Percentiles rank a stretch among this genome's conserved stretches.
These are phyloP conservation scores for Ustilago cynodontis DNA, from an alignment of 1,284 basidiomycete species.

Conservation along the genomic window DNA sequence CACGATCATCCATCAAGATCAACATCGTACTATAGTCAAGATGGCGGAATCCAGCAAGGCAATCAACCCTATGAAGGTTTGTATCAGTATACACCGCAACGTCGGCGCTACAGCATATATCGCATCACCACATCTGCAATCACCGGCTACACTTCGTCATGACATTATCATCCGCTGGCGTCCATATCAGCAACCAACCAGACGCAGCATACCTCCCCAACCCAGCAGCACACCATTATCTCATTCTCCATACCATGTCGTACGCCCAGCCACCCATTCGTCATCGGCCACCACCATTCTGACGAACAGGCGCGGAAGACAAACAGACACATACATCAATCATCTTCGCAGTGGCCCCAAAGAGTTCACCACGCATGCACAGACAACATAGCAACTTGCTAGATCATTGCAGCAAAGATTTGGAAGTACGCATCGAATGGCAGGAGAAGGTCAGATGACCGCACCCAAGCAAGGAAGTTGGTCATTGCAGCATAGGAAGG, in stretches of 20 bases:
- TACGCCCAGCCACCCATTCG: background rate
- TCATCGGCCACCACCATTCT: background rate
- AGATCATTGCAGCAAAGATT: too few relatives aligned
- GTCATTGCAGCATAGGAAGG: background rate
- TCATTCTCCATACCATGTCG: too few relatives aligned
- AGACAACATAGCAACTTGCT: too few relatives aligned
- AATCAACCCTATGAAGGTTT: constrained; percentile 69
- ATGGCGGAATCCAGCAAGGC: constrained; percentile 69
- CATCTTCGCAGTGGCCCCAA: too few relatives aligned
- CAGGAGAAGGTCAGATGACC: too few relatives aligned
- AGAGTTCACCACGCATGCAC: too few relatives aligned
- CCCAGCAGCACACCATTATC: background rate
- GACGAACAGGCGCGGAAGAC: background rate
- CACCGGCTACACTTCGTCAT: background rate
- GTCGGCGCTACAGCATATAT: constrained; percentile 1
- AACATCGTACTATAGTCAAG: constrained; percentile 40
- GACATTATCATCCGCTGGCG: background rate
- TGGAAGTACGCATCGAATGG: too few relatives aligned
- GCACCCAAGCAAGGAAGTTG: background rate
- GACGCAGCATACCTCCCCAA: background rate
- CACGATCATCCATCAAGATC: constrained; percentile 59
- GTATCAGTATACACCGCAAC: constrained; percentile 33
- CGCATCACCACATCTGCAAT: constrained; percentile 10
- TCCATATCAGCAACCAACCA: background rate
- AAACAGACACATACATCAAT: too few relatives aligned